Percentiles rank a stretch among this genome's conserved stretches.
These are phyloP conservation scores for Penicillium cinerascens DNA, from an alignment of 495 filamentous ascomycete species.

Conservation along the genomic window DNA sequence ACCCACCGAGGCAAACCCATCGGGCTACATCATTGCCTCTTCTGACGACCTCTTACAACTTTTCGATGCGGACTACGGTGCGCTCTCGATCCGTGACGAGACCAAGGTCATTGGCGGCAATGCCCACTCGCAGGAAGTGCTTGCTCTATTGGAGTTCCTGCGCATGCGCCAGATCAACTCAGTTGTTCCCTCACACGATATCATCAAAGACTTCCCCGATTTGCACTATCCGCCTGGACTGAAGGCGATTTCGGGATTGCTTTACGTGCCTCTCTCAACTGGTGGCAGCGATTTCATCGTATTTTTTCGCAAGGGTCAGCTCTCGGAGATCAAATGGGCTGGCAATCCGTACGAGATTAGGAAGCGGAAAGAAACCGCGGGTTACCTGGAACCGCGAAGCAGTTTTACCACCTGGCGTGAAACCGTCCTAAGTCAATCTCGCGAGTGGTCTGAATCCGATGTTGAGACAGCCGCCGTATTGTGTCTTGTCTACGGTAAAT, in stretches of 20 bases:
- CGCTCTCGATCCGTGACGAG: slow-evolving; percentile 81
- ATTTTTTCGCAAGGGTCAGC: slow-evolving; percentile 79
- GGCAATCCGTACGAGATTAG: slow-evolving; percentile 83
- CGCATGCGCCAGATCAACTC: slow-evolving; percentile 72
- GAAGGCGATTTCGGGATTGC: slow-evolving; percentile 69
- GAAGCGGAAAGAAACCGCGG: slow-evolving; percentile 39
- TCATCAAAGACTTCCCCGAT: slow-evolving; percentile 78
- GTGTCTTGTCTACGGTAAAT: slow-evolving; percentile 87
- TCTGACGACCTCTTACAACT: slow-evolving; percentile 83
- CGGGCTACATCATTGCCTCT: slow-evolving; percentile 88
- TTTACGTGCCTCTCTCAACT: slow-evolving; percentile 78
- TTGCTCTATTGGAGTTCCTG: slow-evolving; percentile 84
- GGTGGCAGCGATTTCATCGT: slow-evolving; percentile 85
- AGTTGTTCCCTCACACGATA: slow-evolving; percentile 74
- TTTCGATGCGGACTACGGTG: slow-evolving; percentile 85
- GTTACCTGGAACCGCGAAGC: slow-evolving; percentile 32
- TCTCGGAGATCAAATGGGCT: slow-evolving; percentile 83
- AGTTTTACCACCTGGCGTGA: slow-evolving; percentile 38
- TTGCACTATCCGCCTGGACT: slow-evolving; percentile 79
- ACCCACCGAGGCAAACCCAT: slow-evolving; percentile 77
- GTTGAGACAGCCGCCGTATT: slow-evolving; percentile 86
- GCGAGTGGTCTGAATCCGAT: slow-evolving; percentile 50
- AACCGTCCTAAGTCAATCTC: slow-evolving; percentile 33
- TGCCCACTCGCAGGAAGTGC: slow-evolving; percentile 74
- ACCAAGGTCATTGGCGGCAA: slow-evolving; percentile 81